Base-by-base conservation (phyloP, 148 eudicot species). In the Arctostaphylos glauca region DNA sequence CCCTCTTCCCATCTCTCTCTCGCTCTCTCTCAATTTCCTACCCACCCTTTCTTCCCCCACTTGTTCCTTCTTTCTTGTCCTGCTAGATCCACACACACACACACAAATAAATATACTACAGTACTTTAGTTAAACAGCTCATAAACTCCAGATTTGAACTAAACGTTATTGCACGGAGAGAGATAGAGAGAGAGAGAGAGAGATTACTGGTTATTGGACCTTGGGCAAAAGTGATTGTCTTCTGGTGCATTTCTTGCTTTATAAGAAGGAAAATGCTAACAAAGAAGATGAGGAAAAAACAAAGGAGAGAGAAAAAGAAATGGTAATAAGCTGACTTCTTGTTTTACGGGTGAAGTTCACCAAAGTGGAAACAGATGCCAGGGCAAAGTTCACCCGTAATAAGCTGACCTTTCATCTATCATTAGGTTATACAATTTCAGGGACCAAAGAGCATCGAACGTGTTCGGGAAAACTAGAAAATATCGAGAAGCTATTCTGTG, bases 241-340 rank as follows among this genome's bases (percentile, higher is more conserved):
- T 70, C 74, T 70, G 53, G 19, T 73, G 25, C 76, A 19, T 73
- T 73, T 47, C 25, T 73, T 46, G 76, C 53, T 73, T 73, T 73
- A 73, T 73, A 73, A 73, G 76, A 46, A 31, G 38, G 38, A 31
- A 31, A 46, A 73, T 46, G 76, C 52, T 7, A 72, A 70, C 75
- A 43, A 56, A 70, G 74, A 16, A 12, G 46, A 13, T 70, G 74
- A 70, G n/a, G 9, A 31, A 38, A 23, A 23, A 6, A 7, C 23
- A 15, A 38, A 68, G 0, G 47, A 68, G 5, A 38, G 19, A 68
- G 47, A 15, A 38, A 70, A 41, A 14, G 18, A 43, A 70, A 70
- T 70, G 74, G 48, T 70, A 68, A 68, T 7, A 70, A 41, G 74
- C 74, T 70, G 46, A 70, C 48, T 19, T 43, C 14, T 38, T 15